Evolutionary conservation across 2,329 filamentous ascomycete genomes (phyloP).

Genomic region (Diplodia corticola): DNA sequence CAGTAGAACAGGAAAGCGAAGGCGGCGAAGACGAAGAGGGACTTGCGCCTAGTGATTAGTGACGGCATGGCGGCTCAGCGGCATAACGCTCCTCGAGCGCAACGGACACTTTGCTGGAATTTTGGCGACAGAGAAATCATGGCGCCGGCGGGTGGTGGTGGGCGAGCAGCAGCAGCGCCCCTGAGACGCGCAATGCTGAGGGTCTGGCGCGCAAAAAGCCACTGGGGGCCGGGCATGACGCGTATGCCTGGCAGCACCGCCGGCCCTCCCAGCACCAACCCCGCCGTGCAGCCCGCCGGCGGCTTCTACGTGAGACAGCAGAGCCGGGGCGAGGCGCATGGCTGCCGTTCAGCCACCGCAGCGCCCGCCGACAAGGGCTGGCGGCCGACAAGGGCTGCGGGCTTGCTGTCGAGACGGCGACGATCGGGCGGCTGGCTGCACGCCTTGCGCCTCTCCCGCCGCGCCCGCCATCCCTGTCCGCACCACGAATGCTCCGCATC

Average conservation of each 20-base stretch:
- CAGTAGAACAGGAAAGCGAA: slow-evolving; percentile 32
- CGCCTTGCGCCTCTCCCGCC: background rate
- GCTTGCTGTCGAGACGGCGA: background rate
- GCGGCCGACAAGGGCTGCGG: too few species aligned
- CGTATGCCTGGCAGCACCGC: background rate
- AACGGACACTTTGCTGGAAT: background rate
- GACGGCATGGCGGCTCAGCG: background rate
- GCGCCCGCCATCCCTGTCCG: background rate
- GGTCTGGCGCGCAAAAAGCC: background rate
- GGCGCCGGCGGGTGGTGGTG: background rate
- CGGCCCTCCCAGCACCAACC: too few species aligned
- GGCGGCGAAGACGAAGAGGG: slow-evolving; percentile 30
- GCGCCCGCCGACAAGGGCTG: background rate
- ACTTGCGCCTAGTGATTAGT: slow-evolving; percentile 28
- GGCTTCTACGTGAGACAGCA: background rate
- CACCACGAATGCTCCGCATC: background rate
- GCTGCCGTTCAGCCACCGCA: background rate
- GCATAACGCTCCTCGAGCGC: background rate
- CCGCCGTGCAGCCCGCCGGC: too few species aligned
- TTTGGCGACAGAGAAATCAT: background rate
- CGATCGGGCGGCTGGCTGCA: background rate
- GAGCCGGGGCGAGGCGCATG: background rate
- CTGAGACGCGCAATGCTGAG: background rate
- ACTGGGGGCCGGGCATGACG: background rate
- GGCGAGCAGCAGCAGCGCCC: background rate